phyloP scores from a whole-genome alignment of 192 early-diverging fungal species.

The Powellomyces hirtus region DNA sequence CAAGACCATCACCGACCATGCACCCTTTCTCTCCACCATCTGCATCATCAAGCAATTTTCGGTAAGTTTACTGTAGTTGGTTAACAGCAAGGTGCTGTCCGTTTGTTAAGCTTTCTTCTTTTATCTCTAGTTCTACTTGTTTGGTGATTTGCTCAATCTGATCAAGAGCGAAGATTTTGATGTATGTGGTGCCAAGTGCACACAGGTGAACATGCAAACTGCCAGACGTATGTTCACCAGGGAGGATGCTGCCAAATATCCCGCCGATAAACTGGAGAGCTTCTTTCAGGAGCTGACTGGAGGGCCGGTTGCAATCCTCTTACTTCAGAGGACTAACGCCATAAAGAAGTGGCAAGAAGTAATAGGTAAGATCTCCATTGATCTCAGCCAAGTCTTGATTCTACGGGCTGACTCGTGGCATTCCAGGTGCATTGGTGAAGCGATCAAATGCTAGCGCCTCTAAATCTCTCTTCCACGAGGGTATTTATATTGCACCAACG shows the following conservation, averaged over 20 bases:
- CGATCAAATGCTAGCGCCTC: too few species aligned
- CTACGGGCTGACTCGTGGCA: too few species aligned
- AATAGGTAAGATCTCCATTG: too few species aligned
- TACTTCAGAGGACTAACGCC: conserved; percentile 10
- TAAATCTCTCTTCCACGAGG: conserved; percentile 1
- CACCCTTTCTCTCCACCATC: conserved; percentile 15
- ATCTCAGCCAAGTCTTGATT: too few species aligned
- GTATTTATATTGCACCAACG: neutral
- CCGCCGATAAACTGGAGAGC: neutral
- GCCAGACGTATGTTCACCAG: conserved; percentile 6
- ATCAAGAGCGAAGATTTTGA: neutral
- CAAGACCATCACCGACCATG: conserved; percentile 3
- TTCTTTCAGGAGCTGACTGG: conserved; percentile 7
- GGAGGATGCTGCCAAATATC: neutral
- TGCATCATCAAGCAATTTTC: conserved; percentile 8
- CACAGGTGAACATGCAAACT: neutral
- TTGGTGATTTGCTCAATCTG: conserved; percentile 6
- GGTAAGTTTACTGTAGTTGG: conserved; percentile 2
- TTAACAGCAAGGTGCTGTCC: neutral
- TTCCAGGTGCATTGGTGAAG: too few species aligned
- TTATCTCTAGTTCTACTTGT: neutral
- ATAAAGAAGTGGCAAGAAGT: conserved; percentile 4
- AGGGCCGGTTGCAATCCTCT: conserved; percentile 5
- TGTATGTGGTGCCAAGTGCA: conserved; percentile 2
- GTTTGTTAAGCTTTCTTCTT: neutral